Conservation (phyloP, 192 early-diverging fungal genomes). For the Lobosporangium transversale region DNA sequence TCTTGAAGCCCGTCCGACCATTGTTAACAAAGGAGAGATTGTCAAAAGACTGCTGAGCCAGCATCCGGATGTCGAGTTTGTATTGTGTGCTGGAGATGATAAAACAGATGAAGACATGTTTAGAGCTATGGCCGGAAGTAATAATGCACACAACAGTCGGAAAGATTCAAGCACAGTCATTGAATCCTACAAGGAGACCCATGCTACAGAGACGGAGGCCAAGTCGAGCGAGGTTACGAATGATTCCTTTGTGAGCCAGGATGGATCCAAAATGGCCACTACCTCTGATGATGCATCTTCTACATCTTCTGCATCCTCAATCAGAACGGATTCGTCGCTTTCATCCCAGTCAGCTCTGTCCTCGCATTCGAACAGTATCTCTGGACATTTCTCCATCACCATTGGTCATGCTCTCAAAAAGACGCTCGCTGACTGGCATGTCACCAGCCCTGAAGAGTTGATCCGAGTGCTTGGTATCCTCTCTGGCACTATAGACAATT, state of each 20-base stretch:
- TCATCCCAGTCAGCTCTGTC: background rate
- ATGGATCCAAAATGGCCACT: too few relatives aligned
- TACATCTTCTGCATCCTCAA: slow-evolving; percentile 10
- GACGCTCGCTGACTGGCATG: slow-evolving; percentile 88
- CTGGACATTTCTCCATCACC: slow-evolving; percentile 62
- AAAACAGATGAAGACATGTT: slow-evolving; percentile 99
- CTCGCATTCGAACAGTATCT: background rate
- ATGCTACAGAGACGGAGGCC: slow-evolving; percentile 37
- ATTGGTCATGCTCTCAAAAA: slow-evolving; percentile 89
- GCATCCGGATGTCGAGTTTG: slow-evolving; percentile 84
- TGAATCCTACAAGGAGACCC: slow-evolving; percentile 28
- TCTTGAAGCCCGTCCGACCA: slow-evolving; percentile 90
- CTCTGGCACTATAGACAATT: slow-evolving; percentile 23
- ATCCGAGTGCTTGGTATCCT: slow-evolving; percentile 58
- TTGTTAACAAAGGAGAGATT: slow-evolving; percentile 97
- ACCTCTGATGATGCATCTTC: slow-evolving; percentile 53
- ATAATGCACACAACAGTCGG: background rate
- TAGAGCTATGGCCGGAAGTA: slow-evolving; percentile 63
- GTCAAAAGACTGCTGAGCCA: slow-evolving; percentile 82
- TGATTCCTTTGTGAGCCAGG: background rate
- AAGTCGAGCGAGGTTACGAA: background rate
- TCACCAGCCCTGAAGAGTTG: slow-evolving; percentile 71
- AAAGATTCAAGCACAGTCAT: background rate
- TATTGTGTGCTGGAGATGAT: slow-evolving; percentile 95
- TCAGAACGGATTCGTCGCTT: background rate